These are phyloP conservation scores for Rhodotorula sp. DNA, from an alignment of 1,284 basidiomycete species.

Conservation along the genomic window DNA sequence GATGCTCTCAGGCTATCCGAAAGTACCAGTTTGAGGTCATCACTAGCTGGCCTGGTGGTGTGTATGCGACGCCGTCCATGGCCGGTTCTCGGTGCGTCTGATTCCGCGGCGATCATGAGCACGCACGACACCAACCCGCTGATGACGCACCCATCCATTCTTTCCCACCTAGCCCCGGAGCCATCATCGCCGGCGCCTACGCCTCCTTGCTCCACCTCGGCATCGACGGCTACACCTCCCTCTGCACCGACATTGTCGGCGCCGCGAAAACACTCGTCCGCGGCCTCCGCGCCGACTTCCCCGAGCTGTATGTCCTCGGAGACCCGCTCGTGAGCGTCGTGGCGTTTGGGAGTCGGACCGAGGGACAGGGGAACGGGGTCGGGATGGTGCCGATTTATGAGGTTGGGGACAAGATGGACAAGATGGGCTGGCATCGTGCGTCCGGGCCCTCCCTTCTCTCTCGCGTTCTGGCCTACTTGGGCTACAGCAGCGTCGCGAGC, in stretches of 20 bases:
- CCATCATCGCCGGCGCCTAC: constrained; percentile 92
- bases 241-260: constrained; percentile 78
- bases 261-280: constrained; percentile 66
- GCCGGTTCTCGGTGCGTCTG: constrained; percentile 74
- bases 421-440: constrained; percentile 52
- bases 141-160: too few relatives aligned
- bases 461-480: too few relatives aligned
- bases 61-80: constrained; percentile 72
- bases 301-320: constrained; percentile 60
- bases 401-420: constrained; percentile 84
- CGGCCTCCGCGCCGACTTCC: constrained; percentile 65
- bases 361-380: constrained; percentile 19
- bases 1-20: constrained; percentile 53
- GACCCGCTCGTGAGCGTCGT: constrained; percentile 66
- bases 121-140: background rate
- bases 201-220: constrained; percentile 93
- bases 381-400: constrained; percentile 20
- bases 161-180: constrained; percentile 64
- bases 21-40: constrained; percentile 79
- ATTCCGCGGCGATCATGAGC: background rate
- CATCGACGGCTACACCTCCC: constrained; percentile 83
- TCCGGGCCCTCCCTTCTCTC: too few relatives aligned
- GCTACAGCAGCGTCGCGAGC: too few relatives aligned
- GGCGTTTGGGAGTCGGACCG: constrained; percentile 61
- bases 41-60: constrained; percentile 69